phyloP scores from a whole-genome alignment of 805 yeast species.

The Ogataea chonburiensis region DNA sequence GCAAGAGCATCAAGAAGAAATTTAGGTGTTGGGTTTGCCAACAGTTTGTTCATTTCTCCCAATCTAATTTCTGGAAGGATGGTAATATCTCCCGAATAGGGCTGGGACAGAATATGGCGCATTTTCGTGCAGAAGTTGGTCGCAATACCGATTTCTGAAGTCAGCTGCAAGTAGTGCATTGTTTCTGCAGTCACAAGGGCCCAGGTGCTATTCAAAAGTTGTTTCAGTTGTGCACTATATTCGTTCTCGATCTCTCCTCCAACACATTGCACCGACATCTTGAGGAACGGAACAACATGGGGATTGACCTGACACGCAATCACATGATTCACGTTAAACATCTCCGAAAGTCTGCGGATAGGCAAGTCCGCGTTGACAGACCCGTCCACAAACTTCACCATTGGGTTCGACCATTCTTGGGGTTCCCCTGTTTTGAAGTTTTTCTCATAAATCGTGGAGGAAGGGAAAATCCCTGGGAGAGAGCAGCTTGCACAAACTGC shows the following conservation, averaged over 20 bases:
- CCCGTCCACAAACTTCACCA: slow-evolving; percentile 88
- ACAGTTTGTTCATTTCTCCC: slow-evolving; percentile 57
- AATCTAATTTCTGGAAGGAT: slow-evolving; percentile 75
- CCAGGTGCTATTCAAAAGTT: slow-evolving; percentile 51
- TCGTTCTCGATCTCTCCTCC: slow-evolving; percentile 70
- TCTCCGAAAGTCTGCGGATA: slow-evolving; percentile 82
- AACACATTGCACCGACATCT: slow-evolving; percentile 61
- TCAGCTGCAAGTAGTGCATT: slow-evolving; percentile 71
- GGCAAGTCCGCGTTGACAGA: slow-evolving; percentile 95
- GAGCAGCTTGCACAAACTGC: slow-evolving; percentile 95
- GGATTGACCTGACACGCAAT: slow-evolving; percentile 98
- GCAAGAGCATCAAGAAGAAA: slow-evolving; percentile 66
- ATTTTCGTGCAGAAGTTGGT: slow-evolving; percentile 70
- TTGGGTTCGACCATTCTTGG: slow-evolving; percentile 78
- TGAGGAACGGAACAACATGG: slow-evolving; percentile 87
- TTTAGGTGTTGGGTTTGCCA: slow-evolving; percentile 80
- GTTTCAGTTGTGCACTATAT: slow-evolving; percentile 52
- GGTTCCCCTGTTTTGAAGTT: slow-evolving; percentile 68
- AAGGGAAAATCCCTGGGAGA: slow-evolving; percentile 86
- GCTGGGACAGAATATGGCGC: slow-evolving; percentile 76
- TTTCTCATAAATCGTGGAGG: slow-evolving; percentile 82
- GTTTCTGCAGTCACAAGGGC: slow-evolving; percentile 66
- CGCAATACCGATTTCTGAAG: slow-evolving; percentile 73
- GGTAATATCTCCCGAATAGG: slow-evolving; percentile 91
- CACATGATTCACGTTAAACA: slow-evolving; percentile 96